Conservation (phyloP, 345 rosid genomes). For the Lepidium africanum region DNA sequence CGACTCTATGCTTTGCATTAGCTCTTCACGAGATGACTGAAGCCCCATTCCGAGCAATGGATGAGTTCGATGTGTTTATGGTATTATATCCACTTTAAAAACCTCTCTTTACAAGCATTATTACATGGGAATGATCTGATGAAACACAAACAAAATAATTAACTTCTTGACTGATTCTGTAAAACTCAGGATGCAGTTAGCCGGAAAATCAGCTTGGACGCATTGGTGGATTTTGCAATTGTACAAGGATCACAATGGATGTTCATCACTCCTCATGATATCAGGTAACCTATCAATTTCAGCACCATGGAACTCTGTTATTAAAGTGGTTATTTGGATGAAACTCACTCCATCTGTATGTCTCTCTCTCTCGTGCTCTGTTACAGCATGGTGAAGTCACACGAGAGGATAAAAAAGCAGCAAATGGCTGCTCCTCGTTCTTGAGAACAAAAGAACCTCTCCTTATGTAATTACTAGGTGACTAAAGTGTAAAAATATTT, state of each 20-base stretch:
- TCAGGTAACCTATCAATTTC: constrained; percentile 42
- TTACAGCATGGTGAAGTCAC: constrained; percentile 68
- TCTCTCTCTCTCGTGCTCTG: background rate
- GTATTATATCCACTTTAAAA: constrained; percentile 30
- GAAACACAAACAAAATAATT: background rate
- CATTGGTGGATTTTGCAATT: constrained; percentile 80
- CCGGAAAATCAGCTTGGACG: constrained; percentile 88
- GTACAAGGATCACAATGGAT: constrained; percentile 88
- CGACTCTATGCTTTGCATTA: constrained; percentile 87
- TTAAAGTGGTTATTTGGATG: background rate
- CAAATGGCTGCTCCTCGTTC: constrained; percentile 94
- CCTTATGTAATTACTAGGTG: background rate
- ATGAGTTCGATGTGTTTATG: constrained; percentile 98
- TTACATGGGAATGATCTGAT: background rate
- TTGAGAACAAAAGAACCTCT: constrained; percentile 24
- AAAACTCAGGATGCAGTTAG: constrained; percentile 80
- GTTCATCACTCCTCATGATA: constrained; percentile 96
- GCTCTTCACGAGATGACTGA: constrained; percentile 94
- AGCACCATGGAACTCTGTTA: background rate
- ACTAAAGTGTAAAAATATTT: too few species aligned
- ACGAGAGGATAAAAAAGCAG: constrained; percentile 75
- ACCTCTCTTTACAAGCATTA: background rate
- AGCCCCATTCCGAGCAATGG: constrained; percentile 97
- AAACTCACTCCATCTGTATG: background rate
- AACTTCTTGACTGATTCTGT: background rate